Percentiles rank a stretch among this genome's conserved stretches.
phyloP scores from a whole-genome alignment of 2,329 filamentous ascomycete genomes.

The Cladophialophora carrionii region DNA sequence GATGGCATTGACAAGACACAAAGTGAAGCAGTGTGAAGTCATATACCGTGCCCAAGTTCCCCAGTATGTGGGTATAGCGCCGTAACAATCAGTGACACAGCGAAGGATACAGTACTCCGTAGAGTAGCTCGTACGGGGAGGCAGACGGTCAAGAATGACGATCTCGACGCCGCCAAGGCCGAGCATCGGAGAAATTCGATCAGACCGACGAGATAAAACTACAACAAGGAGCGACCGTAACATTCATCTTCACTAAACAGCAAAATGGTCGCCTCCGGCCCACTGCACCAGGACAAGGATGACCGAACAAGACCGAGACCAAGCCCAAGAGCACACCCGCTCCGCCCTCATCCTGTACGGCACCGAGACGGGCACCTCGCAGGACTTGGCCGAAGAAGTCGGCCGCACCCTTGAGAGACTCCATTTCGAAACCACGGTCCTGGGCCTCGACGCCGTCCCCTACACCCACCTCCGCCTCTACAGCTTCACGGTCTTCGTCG shows the following conservation, averaged over 20 bases:
- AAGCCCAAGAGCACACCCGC: constrained; percentile 10
- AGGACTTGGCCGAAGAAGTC: constrained; percentile 87
- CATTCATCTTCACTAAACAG: no score
- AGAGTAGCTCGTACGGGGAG: no score
- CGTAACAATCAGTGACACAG: not conserved
- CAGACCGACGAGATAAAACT: not conserved
- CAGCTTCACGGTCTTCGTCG: constrained; percentile 65
- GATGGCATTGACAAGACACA: not conserved
- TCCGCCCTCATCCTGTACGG: constrained; percentile 79
- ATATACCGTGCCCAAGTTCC: no score
- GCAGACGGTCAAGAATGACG: no score
- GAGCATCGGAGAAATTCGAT: not conserved
- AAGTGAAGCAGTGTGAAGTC: not conserved
- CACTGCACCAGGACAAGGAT: constrained; percentile 12
- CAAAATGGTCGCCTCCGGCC: constrained; percentile 14
- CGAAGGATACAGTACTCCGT: not conserved
- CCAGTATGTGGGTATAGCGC: not conserved
- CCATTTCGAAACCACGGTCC: constrained; percentile 74
- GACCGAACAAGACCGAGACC: constrained; percentile 22
- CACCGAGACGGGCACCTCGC: constrained; percentile 91
- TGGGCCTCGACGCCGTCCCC: constrained; percentile 68
- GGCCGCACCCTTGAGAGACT: constrained; percentile 74
- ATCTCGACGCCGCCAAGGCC: not conserved
- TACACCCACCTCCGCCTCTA: constrained; percentile 42
- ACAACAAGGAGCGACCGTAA: no score